Conservation (phyloP, 257 asterid species). For the Leonotis leonurus region DNA sequence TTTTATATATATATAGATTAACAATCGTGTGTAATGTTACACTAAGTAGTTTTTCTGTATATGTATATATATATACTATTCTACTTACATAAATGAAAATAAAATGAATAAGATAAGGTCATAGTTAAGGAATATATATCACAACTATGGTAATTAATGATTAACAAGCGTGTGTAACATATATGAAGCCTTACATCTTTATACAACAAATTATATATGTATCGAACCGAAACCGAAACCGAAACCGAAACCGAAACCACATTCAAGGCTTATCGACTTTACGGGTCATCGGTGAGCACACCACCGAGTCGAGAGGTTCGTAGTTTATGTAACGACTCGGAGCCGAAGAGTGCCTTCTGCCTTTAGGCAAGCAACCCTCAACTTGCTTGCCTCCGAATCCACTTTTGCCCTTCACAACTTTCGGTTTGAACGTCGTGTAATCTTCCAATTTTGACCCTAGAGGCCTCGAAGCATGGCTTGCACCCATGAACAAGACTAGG, state of each 20-base stretch:
- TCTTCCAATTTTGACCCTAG: slow-evolving; percentile 20
- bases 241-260: not conserved
- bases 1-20: too few species aligned
- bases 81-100: not conserved
- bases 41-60: too few species aligned
- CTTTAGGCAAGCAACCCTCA: slow-evolving; percentile 62
- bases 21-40: too few species aligned
- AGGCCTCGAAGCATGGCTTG: slow-evolving; percentile 23
- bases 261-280: slow-evolving; percentile 33
- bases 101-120: too few species aligned
- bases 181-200: slow-evolving; percentile 6
- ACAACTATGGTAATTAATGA: not conserved
- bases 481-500: not conserved
- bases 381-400: slow-evolving; percentile 22
- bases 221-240: too few species aligned
- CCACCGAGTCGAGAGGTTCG: slow-evolving; percentile 32
- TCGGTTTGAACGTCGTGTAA: slow-evolving; percentile 24
- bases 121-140: too few species aligned
- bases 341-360: slow-evolving; percentile 45
- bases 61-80: too few species aligned
- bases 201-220: not conserved
- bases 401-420: slow-evolving; percentile 1
- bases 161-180: not conserved
- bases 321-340: slow-evolving; percentile 57
- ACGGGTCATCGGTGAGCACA: slow-evolving; percentile 23